A percentile compares a stretch with the other conserved stretches of the same genome.
These are phyloP conservation scores for Sporisorium reilianum DNA, from an alignment of 1,284 basidiomycete species.

Conservation along the genomic window DNA sequence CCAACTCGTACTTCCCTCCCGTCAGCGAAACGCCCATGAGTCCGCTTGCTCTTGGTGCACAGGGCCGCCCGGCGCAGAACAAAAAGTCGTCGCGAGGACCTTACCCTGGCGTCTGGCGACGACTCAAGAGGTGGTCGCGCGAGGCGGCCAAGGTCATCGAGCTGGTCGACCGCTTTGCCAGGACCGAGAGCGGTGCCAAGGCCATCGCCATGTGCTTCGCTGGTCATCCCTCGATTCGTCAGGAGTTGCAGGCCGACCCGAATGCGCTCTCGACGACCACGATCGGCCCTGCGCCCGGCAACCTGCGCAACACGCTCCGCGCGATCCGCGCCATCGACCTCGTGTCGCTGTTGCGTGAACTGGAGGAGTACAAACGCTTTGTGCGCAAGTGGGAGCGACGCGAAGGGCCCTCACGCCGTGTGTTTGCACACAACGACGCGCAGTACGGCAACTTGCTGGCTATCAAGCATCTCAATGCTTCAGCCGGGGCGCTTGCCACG, in stretches of 20 bases:
- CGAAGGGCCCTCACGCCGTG: slow-evolving; percentile 60
- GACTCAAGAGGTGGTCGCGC: slow-evolving; percentile 66
- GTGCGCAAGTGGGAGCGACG: slow-evolving; percentile 59
- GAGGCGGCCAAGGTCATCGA: slow-evolving; percentile 66
- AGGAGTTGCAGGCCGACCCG: slow-evolving; percentile 28
- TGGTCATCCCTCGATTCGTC: slow-evolving; percentile 39
- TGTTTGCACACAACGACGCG: slow-evolving; percentile 66
- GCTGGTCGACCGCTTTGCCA: slow-evolving; percentile 57
- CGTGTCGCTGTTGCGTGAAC: slow-evolving; percentile 47
- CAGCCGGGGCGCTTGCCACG: not conserved
- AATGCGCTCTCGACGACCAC: slow-evolving; percentile 28
- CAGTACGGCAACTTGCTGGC: slow-evolving; percentile 66
- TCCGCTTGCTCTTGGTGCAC: slow-evolving; percentile 49
- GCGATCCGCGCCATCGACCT: slow-evolving; percentile 61
- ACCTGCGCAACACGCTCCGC: slow-evolving; percentile 53
- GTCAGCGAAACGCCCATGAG: slow-evolving; percentile 35
- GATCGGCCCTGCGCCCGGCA: slow-evolving; percentile 44
- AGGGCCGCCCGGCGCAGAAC: slow-evolving; percentile 15
- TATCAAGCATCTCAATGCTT: slow-evolving; percentile 43
- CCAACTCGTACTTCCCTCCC: slow-evolving; percentile 47
- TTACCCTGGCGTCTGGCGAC: slow-evolving; percentile 67
- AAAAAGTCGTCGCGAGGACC: slow-evolving; percentile 41
- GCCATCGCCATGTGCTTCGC: slow-evolving; percentile 52
- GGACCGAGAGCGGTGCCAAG: slow-evolving; percentile 54
- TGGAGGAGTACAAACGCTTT: slow-evolving; percentile 62